Percentiles rank a stretch among this genome's conserved stretches.
Conservation (phyloP, 192 early-diverging fungal species). For the Lobosporangium transversale region DNA sequence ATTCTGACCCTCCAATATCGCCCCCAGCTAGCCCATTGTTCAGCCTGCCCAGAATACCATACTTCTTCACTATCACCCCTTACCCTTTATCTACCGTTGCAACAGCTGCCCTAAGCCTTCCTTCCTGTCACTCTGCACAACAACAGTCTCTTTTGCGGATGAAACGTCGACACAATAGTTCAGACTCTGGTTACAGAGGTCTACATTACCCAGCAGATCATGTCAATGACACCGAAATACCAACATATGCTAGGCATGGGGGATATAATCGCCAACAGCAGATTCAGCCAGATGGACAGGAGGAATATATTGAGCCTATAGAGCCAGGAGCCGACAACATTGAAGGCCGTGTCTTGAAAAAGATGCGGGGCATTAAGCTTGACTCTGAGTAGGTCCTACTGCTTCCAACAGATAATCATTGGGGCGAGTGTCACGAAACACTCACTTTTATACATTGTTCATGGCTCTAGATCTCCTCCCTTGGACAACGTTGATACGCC, state of each 20-base stretch:
- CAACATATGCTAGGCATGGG: no score
- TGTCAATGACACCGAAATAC: no score
- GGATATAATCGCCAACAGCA: no score
- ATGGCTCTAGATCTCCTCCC: slow-evolving; percentile 4
- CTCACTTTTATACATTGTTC: no score
- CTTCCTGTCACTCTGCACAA: slow-evolving; percentile 8
- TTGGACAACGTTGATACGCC: not conserved
- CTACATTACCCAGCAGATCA: no score
- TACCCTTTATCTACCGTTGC: slow-evolving; percentile 14
- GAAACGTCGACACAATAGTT: slow-evolving; percentile 33
- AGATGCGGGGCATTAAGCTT: slow-evolving; percentile 38
- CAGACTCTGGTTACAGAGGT: no score
- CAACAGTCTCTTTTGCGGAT: slow-evolving; percentile 3
- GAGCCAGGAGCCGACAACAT: slow-evolving; percentile 21
- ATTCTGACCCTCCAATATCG: not conserved
- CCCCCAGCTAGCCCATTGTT: slow-evolving; percentile 14
- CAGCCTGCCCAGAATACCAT: slow-evolving; percentile 34
- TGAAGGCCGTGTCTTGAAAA: slow-evolving; percentile 38
- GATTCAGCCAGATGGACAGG: not conserved
- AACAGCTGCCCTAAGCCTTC: slow-evolving; percentile 8
- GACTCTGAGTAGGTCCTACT: slow-evolving; percentile 31
- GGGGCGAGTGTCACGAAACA: not conserved
- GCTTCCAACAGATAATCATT: not conserved
- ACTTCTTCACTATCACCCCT: slow-evolving; percentile 39
- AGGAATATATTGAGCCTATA: slow-evolving; percentile 12